Evolutionary conservation across 2,329 filamentous ascomycete species (phyloP).

Genomic region (Phialophora expanda): DNA sequence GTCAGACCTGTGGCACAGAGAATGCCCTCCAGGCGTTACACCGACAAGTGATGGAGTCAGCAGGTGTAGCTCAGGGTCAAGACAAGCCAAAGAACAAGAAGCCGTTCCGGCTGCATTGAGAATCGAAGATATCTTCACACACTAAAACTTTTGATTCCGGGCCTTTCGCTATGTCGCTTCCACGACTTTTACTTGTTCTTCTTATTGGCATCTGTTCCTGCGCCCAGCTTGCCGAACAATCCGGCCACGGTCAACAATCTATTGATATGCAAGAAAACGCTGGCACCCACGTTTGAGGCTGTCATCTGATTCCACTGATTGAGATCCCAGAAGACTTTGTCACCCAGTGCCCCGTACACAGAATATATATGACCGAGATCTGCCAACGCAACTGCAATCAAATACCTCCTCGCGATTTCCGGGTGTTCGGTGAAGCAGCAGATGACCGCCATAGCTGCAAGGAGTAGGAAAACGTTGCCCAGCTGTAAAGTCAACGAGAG

Average conservation of each 20-base stretch:
- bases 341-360: constrained; percentile 65
- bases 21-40: background rate
- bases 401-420: constrained; percentile 69
- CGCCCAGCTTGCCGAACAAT: constrained; percentile 57
- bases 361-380: constrained; percentile 71
- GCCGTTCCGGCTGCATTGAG: background rate
- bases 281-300: constrained; percentile 74
- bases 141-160: background rate
- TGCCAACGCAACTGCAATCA: constrained; percentile 67
- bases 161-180: background rate
- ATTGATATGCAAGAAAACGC: constrained; percentile 63
- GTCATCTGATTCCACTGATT: constrained; percentile 69
- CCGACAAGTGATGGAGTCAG: background rate
- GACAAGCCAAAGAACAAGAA: background rate
- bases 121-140: background rate
- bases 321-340: constrained; percentile 59
- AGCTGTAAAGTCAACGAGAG: constrained; percentile 69
- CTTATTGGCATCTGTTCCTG: constrained; percentile 13
- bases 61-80: background rate
- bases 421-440: constrained; percentile 68
- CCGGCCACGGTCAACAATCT: constrained; percentile 65
- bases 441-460: constrained; percentile 68
- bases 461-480: constrained; percentile 71
- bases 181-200: constrained; percentile 19
- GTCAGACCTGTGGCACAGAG: background rate